These are phyloP conservation scores for Neopestalotiopsis clavispora DNA, from an alignment of 2,329 filamentous ascomycete genomes.

Conservation along the genomic window DNA sequence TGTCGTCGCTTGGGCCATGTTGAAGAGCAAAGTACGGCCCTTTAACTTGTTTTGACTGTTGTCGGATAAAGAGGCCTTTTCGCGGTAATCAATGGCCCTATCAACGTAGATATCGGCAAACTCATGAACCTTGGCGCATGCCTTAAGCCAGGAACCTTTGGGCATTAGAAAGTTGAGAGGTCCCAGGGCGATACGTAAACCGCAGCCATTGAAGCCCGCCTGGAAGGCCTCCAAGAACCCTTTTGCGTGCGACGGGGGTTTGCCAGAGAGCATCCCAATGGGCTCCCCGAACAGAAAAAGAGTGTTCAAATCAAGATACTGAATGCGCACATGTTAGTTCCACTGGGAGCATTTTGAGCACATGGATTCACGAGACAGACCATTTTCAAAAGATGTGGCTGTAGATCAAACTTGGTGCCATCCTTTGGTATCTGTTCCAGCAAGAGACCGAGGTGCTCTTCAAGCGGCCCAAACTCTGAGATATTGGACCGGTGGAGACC, in stretches of 20 bases:
- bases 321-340: slow-evolving; percentile 25
- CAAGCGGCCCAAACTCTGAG: slow-evolving; percentile 26
- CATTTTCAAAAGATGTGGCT: slow-evolving; percentile 27
- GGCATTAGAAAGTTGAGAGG: slow-evolving; percentile 29
- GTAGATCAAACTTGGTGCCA: slow-evolving; percentile 28
- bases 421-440: slow-evolving; percentile 28
- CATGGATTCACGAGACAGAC: slow-evolving; percentile 22
- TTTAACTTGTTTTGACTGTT: not conserved
- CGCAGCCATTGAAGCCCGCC: slow-evolving; percentile 29
- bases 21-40: not conserved
- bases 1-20: not conserved
- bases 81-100: slow-evolving; percentile 27
- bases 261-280: slow-evolving; percentile 28
- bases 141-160: slow-evolving; percentile 28
- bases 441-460: slow-evolving; percentile 26
- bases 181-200: slow-evolving; percentile 28
- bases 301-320: slow-evolving; percentile 29
- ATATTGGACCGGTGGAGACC: slow-evolving; percentile 29
- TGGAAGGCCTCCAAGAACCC: slow-evolving; percentile 29
- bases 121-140: slow-evolving; percentile 28
- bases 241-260: slow-evolving; percentile 25
- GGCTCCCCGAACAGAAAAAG: slow-evolving; percentile 30
- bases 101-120: slow-evolving; percentile 29
- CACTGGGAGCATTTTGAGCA: slow-evolving; percentile 16
- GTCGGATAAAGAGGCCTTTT: slow-evolving; percentile 20